These are phyloP conservation scores for Cucurbita argyrosperma DNA, from an alignment of 306 rosid species.

Conservation along the genomic window DNA sequence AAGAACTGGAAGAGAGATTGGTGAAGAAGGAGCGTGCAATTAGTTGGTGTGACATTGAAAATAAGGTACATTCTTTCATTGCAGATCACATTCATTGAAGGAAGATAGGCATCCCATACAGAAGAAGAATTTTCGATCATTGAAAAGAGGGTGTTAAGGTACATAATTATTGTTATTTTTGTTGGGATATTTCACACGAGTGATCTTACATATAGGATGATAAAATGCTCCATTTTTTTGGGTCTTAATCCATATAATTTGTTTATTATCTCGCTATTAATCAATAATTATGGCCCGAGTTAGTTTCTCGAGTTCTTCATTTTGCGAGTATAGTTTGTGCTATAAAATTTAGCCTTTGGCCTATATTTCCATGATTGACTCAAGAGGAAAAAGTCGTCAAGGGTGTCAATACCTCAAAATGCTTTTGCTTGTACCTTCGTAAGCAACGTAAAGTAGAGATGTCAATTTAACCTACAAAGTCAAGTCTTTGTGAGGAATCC, in stretches of 20 bases:
- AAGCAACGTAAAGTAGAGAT: no score
- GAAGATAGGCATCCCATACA: conserved; percentile 32
- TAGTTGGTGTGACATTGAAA: conserved; percentile 49
- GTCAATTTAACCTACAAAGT: no score
- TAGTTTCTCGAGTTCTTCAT: background rate
- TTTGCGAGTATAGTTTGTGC: background rate
- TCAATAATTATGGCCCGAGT: conserved; percentile 1
- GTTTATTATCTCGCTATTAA: background rate
- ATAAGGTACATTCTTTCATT: conserved; percentile 36
- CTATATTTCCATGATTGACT: background rate
- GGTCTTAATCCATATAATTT: background rate
- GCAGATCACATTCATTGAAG: conserved; percentile 40
- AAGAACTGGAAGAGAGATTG: conserved; percentile 36
- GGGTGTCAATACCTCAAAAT: background rate
- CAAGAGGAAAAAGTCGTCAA: background rate
- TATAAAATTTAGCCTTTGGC: background rate
- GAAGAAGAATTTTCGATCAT: conserved; percentile 22
- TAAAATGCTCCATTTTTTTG: background rate
- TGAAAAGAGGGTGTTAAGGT: conserved; percentile 7
- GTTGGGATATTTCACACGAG: background rate
- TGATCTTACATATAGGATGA: background rate
- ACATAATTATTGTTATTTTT: no score
- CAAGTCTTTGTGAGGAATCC: no score
- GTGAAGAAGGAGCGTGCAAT: conserved; percentile 31
- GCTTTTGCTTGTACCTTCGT: background rate